Evolutionary conservation across 2,329 filamentous ascomycete genomes (phyloP), one percentile per base, ranked within the genome.

Genomic region (Ophiocordyceps camponoti-floridani): DNA sequence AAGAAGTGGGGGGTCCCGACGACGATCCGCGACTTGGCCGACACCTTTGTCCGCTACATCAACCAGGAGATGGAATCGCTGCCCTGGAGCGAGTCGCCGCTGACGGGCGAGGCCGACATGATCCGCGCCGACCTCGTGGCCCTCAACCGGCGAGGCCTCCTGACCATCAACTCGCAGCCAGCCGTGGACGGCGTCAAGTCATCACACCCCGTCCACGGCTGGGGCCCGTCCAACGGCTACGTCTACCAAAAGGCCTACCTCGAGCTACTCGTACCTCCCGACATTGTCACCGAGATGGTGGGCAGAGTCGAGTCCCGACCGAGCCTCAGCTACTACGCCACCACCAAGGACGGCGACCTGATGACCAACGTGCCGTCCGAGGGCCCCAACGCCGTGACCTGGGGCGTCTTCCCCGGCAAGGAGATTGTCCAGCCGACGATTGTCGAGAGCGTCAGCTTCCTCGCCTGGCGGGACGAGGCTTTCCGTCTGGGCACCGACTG

Each of bases 341-440:
- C 95, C 49, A 91, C 84, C 54, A 88, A 85, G 62, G 71, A 73
- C 18, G 88, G 89, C 27, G 76, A 81, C 46, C 70, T 96, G 46
- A 79, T 79, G 61, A 91, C 86, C 27, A 96, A 98, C 56, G 79
- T 86, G 1, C 79, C 80, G 9, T 76, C 78, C 19, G 86, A 93
- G 53, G 84, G 86, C 6, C 91, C 91, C 35, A 98, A 98, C 55
- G 91, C 91, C n/a, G 84, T 98, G 43, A 98, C 91, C 2, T 98
- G 91, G 91, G 91, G 91, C 63, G 93, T 98, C 31, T 98, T 96
- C 68, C 89, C 91, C 0, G 91, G 91, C 47, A 94, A 96, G 62
- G 91, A 98, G 63, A 95, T 98, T 58, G 88, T 98, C n/a, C 91
- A 98, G 62, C 91, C 91, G 13, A 98, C 91, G n/a, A 95, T 98